phyloP scores from a whole-genome alignment of 2,329 filamentous ascomycete genomes.

The Penicillium sp. region DNA sequence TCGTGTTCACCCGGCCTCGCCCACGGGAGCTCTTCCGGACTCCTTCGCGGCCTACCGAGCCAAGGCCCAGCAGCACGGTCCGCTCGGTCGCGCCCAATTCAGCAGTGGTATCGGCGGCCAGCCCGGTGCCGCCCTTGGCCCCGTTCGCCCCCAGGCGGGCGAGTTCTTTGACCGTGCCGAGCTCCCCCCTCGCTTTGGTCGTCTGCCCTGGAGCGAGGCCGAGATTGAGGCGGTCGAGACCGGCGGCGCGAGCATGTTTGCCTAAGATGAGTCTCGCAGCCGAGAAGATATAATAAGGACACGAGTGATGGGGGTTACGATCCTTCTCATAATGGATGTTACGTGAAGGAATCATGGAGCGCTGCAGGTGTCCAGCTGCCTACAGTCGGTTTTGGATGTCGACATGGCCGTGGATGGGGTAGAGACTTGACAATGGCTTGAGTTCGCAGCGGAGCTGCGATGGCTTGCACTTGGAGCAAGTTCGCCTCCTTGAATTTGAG shows the following conservation, averaged over 20 bases:
- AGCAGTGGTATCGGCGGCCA: slow-evolving; percentile 51
- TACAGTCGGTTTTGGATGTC: slow-evolving; percentile 3
- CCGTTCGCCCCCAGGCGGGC: slow-evolving; percentile 64
- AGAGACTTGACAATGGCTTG: background rate
- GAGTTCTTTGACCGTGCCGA: slow-evolving; percentile 84
- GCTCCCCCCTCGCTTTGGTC: slow-evolving; percentile 76
- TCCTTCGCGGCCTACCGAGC: slow-evolving; percentile 58
- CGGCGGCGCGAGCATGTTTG: slow-evolving; percentile 68
- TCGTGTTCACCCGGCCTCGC: slow-evolving; percentile 54
- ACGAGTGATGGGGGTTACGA: slow-evolving; percentile 20
- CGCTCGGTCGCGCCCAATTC: slow-evolving; percentile 43
- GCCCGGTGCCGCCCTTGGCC: slow-evolving; percentile 64
- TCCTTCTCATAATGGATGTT: slow-evolving; percentile 16
- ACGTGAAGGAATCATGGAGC: slow-evolving; percentile 9
- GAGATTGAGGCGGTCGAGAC: slow-evolving; percentile 97
- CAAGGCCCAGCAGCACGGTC: slow-evolving; percentile 60
- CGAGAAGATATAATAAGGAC: background rate
- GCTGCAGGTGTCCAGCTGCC: slow-evolving; percentile 9
- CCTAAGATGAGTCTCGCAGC: slow-evolving; percentile 30
- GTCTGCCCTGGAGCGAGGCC: slow-evolving; percentile 63
- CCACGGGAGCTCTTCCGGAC: slow-evolving; percentile 51
- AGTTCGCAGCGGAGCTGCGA: background rate
- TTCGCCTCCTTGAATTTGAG: too few relatives aligned
- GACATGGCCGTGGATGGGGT: slow-evolving; percentile 3
- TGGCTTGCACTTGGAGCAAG: slow-evolving; percentile 2